Evolutionary conservation across 192 early-diverging fungal genomes (phyloP), one percentile per base, ranked within the genome.

Genomic region (Phycomyces nitens): DNA sequence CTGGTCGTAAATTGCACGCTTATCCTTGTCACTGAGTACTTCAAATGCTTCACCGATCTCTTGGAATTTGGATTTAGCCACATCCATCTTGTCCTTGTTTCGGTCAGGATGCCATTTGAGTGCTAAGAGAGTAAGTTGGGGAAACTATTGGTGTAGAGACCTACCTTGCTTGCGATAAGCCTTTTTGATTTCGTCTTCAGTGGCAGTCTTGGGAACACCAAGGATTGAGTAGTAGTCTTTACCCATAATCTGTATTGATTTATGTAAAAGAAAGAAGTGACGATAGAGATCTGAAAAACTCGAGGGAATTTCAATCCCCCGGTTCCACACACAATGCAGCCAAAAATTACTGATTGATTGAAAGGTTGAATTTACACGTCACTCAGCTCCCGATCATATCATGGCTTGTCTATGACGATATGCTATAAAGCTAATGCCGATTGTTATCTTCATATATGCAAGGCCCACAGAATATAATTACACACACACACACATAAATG

Each of bases 21-120:
- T 98, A 55, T 98, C 80, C 64, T 87, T 80, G 77, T 99, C 96
- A 44, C 90, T 93, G 0, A 99, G 81, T 22, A 93, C 88, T 74
- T 99, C 97, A 70, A 93, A 99, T 6, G 97, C 96, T 80, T 98
- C 94, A 47, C 92, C 92, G 44, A 99, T 91, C 34, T 99, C 96
- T 75, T 98, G 95, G 79, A 99, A 99, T 70, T 87, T 93, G 58
- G 82, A 77, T 60, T 93, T 84, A n/a, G 92, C 90, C 21, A 68
- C 60, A 60, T 83, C 84, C 58, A 77, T 78, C 52, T 86, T 83
- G 58, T 89, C 83, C 34, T 77, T 80, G 57, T 73, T 76, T 61
- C 89, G 68, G 68, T 92, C 90, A 12, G 90, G 90, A 79, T 92
- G 90, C 88, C 88, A 91, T 69, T 91, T 91, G 23, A 92, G 71